Evolutionary conservation across 768 basidiomycete genomes (phyloP).

Genomic region (Sistotremastrum suecicum): DNA sequence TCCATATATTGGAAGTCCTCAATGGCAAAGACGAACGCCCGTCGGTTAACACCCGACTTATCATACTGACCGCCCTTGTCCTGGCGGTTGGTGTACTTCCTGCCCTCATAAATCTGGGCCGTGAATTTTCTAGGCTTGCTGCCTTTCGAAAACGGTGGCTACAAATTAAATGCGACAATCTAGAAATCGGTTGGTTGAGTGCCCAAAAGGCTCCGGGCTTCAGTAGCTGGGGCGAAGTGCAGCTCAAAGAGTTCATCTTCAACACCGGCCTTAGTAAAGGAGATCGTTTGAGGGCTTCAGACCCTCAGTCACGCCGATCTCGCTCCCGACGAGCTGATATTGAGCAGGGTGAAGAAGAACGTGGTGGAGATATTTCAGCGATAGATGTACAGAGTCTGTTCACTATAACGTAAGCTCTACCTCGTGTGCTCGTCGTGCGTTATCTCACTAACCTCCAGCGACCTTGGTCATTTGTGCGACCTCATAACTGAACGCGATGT

Average conservation of each 20-base stretch:
- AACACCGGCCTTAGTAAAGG: conserved; percentile 46
- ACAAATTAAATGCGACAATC: conserved; percentile 45
- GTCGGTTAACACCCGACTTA: conserved; percentile 45
- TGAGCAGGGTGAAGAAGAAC: conserved; percentile 17
- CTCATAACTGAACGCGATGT: conserved; percentile 66
- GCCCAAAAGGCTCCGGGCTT: conserved; percentile 51
- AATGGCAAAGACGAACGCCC: conserved; percentile 23
- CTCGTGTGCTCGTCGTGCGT: neutral
- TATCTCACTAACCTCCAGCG: conserved; percentile 25
- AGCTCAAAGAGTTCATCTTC: conserved; percentile 52
- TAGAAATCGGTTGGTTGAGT: conserved; percentile 68
- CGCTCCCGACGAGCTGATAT: neutral
- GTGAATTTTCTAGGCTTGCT: conserved; percentile 44
- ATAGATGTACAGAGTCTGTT: conserved; percentile 62
- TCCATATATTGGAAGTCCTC: conserved; percentile 22
- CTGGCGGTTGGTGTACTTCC: conserved; percentile 51
- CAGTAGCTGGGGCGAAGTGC: conserved; percentile 57
- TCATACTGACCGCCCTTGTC: conserved; percentile 50
- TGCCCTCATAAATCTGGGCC: conserved; percentile 46
- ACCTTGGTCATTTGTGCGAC: conserved; percentile 49
- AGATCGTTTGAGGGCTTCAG: too few relatives aligned
- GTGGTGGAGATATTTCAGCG: conserved; percentile 25
- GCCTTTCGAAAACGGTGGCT: conserved; percentile 47
- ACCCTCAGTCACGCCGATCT: neutral
- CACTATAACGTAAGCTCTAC: conserved; percentile 46